Evolutionary conservation across 257 asterid species (phyloP).

Genomic region (Primulina tabacum): DNA sequence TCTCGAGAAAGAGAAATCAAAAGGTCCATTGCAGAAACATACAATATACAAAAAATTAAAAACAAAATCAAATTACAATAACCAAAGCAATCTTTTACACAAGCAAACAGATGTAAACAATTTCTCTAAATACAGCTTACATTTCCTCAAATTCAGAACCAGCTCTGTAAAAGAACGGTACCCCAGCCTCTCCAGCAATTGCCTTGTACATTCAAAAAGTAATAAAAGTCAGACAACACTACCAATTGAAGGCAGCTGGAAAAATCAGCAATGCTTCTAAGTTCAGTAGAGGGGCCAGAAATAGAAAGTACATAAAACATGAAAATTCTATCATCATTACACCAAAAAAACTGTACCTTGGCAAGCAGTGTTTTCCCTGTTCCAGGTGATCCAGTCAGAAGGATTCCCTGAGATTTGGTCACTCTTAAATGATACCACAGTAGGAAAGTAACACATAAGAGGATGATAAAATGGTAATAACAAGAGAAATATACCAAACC

Average conservation of each 20-base stretch:
- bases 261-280: background rate
- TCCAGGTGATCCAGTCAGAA: slow-evolving; percentile 98
- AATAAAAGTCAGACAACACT: slow-evolving; percentile 15
- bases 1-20: too few species aligned
- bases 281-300: background rate
- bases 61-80: background rate
- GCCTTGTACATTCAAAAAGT: slow-evolving; percentile 61
- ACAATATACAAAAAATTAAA: too few species aligned
- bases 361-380: slow-evolving; percentile 97
- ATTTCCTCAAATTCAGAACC: slow-evolving; percentile 98
- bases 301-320: slow-evolving; percentile 6
- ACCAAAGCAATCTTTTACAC: background rate
- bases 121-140: slow-evolving; percentile 41
- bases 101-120: slow-evolving; percentile 9
- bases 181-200: slow-evolving; percentile 99
- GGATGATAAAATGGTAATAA: background rate
- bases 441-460: slow-evolving; percentile 22
- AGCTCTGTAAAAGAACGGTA: slow-evolving; percentile 93
- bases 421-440: slow-evolving; percentile 13
- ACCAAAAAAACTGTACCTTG: slow-evolving; percentile 48
- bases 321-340: slow-evolving; percentile 1
- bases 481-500: slow-evolving; percentile 14
- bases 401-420: slow-evolving; percentile 74
- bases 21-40: background rate
- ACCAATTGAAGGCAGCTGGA: slow-evolving; percentile 4